Percentiles rank a stretch among this genome's conserved stretches.
These are phyloP conservation scores for Russula earlei DNA, from an alignment of 768 basidiomycete species.

Conservation along the genomic window DNA sequence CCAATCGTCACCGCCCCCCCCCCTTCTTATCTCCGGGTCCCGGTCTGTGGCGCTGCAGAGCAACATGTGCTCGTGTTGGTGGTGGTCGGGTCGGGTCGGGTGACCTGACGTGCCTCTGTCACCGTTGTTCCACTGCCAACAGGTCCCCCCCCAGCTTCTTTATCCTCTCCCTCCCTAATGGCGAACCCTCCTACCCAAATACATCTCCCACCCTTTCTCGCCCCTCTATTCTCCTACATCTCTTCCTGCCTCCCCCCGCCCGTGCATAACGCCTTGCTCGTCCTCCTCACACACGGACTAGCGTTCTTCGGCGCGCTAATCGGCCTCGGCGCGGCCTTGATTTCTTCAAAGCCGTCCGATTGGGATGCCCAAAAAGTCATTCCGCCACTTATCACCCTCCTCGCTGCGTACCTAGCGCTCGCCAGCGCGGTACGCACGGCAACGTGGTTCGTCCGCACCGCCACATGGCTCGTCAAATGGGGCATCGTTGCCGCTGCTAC, in stretches of 20 bases:
- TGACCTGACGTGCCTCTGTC: no score
- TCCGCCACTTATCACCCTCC: slow-evolving; percentile 63
- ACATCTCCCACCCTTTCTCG: slow-evolving; percentile 40
- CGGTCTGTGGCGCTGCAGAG: slow-evolving; percentile 1
- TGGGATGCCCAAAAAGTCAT: slow-evolving; percentile 63
- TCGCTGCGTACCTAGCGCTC: slow-evolving; percentile 70
- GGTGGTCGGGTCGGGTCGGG: neutral
- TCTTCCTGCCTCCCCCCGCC: slow-evolving; percentile 46
- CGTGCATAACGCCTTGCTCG: slow-evolving; percentile 42
- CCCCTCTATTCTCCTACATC: slow-evolving; percentile 46
- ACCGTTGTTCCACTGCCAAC: no score
- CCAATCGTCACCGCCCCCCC: no score
- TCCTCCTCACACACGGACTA: slow-evolving; percentile 43
- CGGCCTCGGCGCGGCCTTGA: slow-evolving; percentile 38
- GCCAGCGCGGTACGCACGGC: slow-evolving; percentile 71
- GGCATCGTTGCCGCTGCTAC: slow-evolving; percentile 47
- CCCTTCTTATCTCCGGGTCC: no score
- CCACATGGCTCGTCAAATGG: slow-evolving; percentile 72
- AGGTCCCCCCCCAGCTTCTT: neutral
- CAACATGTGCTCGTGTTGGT: neutral
- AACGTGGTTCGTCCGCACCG: slow-evolving; percentile 58
- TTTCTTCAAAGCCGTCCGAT: slow-evolving; percentile 42
- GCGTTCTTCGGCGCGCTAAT: slow-evolving; percentile 41
- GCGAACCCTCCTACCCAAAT: slow-evolving; percentile 12
- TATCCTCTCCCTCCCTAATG: slow-evolving; percentile 1